Conservation (phyloP, 202 grass and related monocot species). For the Zizania palustris region DNA sequence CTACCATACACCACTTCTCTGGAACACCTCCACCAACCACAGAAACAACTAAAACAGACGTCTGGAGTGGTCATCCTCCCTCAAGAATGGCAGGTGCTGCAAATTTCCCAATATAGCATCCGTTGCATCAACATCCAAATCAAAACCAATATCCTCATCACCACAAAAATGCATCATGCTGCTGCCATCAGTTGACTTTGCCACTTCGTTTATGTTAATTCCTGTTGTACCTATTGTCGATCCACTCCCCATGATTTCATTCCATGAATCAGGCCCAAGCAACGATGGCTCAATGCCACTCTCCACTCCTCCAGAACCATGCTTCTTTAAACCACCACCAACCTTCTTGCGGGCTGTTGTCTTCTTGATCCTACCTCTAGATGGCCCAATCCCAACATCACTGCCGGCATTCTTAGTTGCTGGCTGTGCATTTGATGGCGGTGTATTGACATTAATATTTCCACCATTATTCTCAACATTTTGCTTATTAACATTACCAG, state of each 20-base stretch:
- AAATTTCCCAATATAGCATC: slow-evolving; percentile 90
- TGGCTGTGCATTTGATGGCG: slow-evolving; percentile 14
- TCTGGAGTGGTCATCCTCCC: slow-evolving; percentile 68
- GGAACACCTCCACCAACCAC: slow-evolving; percentile 33
- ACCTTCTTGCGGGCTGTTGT: slow-evolving; percentile 87
- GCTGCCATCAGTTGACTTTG: slow-evolving; percentile 55
- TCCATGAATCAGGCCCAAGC: slow-evolving; percentile 12
- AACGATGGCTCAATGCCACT: slow-evolving; percentile 36
- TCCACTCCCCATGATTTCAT: slow-evolving; percentile 22
- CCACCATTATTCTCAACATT: slow-evolving; percentile 26
- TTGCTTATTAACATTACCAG: slow-evolving; percentile 27
- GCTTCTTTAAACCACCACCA: slow-evolving; percentile 50
- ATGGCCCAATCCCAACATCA: slow-evolving; percentile 7
- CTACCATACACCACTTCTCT: slow-evolving; percentile 37
- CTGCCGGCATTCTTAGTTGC: slow-evolving; percentile 1
- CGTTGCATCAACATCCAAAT: slow-evolving; percentile 82
- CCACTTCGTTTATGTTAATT: slow-evolving; percentile 92
- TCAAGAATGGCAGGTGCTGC: slow-evolving; percentile 88
- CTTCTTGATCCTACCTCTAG: slow-evolving; percentile 64
- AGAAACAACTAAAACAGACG: slow-evolving; percentile 59
- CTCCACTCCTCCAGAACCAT: slow-evolving; percentile 22
- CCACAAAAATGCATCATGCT: slow-evolving; percentile 47
- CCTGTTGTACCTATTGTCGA: slow-evolving; percentile 41
- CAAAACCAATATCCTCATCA: slow-evolving; percentile 66
- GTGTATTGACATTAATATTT: slow-evolving; percentile 25